Base-by-base conservation (phyloP, 306 rosid species). In the Prunus mongolica region DNA sequence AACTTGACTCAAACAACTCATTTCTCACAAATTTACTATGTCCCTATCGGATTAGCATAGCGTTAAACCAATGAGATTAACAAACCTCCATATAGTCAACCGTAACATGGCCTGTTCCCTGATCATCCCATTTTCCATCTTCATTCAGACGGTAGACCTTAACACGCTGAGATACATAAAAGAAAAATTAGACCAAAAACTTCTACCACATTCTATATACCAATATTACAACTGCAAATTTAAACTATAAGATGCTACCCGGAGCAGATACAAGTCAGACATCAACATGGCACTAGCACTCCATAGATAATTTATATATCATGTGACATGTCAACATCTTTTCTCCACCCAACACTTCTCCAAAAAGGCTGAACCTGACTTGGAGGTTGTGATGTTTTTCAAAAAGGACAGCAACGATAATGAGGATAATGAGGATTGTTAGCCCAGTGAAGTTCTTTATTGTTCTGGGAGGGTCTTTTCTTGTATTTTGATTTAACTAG, bases 121-220 rank as follows among this genome's bases (percentile, higher is more conserved):
- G 97, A 81, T 94, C 98, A 77, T 94, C 98, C 98, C 98, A 94
- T 83, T 94, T 94, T 49, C 94, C 98, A 75, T 89, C 97, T n/a
- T 86, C 96, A 84, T 81, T 91, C 81, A 94, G 80, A 45, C 98
- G 98, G 79, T 94, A 94, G 44, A 94, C 96, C 88, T 94, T 94
- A 72, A 94, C 98, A 51, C 98, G 97, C 98, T 94, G 98, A 81
- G 84, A 81, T 67, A 24, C 41, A 76, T 60, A 75, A 22, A 57
- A 15, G 3, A 64, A 41, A 65, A 18, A 62, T 74, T 25, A 68
- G 20, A 55, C 56, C 4, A 58, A 18, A 9, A 27, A 60, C 24
- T 57, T 69, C 38, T 2, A 27, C 58, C 16, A 22, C n/a, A 52
- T 52, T n/a, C 46, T 3, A 25, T 28, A 24, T 28, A 34, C 63